Percentiles rank a stretch among this genome's conserved stretches.
Conservation (phyloP, 768 basidiomycete genomes). For the Pseudohyphozyma bogoriensis region DNA sequence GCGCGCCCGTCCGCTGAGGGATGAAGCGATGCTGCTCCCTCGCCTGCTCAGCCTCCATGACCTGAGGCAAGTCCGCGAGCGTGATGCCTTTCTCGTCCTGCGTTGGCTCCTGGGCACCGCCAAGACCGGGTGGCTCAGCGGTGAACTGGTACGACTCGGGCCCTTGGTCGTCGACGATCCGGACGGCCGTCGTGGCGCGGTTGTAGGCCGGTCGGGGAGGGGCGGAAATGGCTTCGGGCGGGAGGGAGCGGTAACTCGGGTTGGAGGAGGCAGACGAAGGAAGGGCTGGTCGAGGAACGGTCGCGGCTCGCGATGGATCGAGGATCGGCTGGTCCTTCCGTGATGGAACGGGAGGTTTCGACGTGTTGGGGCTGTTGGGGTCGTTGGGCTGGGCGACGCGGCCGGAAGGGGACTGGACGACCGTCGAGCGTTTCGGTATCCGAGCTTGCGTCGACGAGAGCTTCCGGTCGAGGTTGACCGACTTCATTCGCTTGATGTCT, state of each 20-base stretch:
- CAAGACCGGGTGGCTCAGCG: constrained; percentile 49
- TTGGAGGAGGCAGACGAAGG: too few relatives aligned
- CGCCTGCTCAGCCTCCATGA: constrained; percentile 82
- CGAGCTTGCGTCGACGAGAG: constrained; percentile 77
- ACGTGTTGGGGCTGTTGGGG: constrained; percentile 30
- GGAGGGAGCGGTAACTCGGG: neutral
- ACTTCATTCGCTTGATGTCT: constrained; percentile 90
- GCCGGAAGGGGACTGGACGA: constrained; percentile 89
- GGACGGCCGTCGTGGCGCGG: constrained; percentile 26
- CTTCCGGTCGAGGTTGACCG: constrained; percentile 88
- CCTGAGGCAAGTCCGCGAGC: constrained; percentile 83
- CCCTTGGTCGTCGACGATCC: constrained; percentile 47
- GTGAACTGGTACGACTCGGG: constrained; percentile 81
- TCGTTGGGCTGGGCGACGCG: constrained; percentile 56
- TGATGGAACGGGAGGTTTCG: constrained; percentile 26
- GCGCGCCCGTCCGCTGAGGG: constrained; percentile 41
- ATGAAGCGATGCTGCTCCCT: constrained; percentile 38
- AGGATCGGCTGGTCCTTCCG: constrained; percentile 29
- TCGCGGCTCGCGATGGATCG: constrained; percentile 16
- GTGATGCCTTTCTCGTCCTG: constrained; percentile 72
- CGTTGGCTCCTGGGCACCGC: constrained; percentile 23
- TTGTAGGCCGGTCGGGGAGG: constrained; percentile 22
- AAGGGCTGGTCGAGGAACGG: constrained; percentile 10
- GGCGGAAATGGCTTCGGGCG: neutral
- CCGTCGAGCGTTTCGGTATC: constrained; percentile 82